Evolutionary conservation across 805 yeast species (phyloP), one percentile per base, ranked within the genome.

Genomic region (Yamadazyma sp.): DNA sequence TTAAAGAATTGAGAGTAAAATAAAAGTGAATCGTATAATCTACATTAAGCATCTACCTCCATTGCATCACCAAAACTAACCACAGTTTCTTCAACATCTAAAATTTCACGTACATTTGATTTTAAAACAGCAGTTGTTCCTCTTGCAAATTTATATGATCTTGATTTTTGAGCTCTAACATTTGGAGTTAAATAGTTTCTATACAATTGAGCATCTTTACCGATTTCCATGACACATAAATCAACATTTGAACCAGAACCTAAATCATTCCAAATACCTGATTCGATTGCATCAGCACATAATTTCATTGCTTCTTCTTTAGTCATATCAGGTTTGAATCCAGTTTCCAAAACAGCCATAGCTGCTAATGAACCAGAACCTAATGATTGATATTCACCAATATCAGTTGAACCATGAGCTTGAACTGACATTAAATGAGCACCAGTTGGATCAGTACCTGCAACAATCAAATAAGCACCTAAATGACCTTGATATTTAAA

Each of bases 201-300:
- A 58, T 75, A 69, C 37, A 91, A 72, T 43, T 74, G 78, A 7
- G 98, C 96, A 59, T 86, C 94, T 57, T 86, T 80, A 43, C 93
- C 96, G 27, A 76, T 68, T 65, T 91, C 97, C 94, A 93, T 87
- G 12, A 93, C 98, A 70, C 98, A 93, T 44, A 93, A 70, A 59
- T 93, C 98, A 23, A 93, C 98, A 56, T 93, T 93, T 19, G 98
- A 93, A 58, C 98, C 98, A 1, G 98, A 91, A 32, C 98, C 98
- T 56, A 91, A 76, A 72, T 93, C 98, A 63, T 93, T 93, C 96
- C 96, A 93, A 53, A 93, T 91, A 76, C 98, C 98, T 12, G 96
- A 87, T 65, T 86, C 86, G 54, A 93, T 93, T 17, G 98, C 98
- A 48, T 86, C 88, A 3, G 96, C 70, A 43, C 96, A 91, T 35